phyloP scores from a whole-genome alignment of 2,329 filamentous ascomycete species.

The Diaporthe caulivora region DNA sequence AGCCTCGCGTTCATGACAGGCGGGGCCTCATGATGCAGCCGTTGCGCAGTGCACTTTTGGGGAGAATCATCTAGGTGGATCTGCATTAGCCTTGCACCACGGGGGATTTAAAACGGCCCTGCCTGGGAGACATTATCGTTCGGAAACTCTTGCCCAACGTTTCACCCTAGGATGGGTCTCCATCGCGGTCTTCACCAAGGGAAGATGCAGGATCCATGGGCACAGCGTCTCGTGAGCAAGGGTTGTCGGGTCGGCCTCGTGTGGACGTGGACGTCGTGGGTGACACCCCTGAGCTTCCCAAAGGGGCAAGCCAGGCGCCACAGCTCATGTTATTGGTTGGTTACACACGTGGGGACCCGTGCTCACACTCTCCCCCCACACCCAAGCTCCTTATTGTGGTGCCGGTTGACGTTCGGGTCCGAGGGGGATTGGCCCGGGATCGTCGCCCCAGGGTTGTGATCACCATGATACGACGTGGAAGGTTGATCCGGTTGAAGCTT shows the following conservation, averaged over 20 bases:
- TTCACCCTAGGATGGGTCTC: background rate
- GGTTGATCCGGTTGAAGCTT: background rate
- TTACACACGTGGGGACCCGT: slow-evolving; percentile 16
- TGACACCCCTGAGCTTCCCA: background rate
- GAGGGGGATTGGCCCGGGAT: background rate
- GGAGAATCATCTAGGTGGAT: background rate
- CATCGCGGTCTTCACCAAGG: background rate
- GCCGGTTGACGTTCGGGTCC: slow-evolving; percentile 1
- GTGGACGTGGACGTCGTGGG: background rate
- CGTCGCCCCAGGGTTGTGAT: background rate
- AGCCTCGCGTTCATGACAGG: background rate
- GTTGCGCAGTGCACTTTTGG: slow-evolving; percentile 14
- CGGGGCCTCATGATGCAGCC: background rate
- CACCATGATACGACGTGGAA: background rate
- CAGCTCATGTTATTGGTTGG: background rate
- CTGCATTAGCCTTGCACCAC: slow-evolving; percentile 6
- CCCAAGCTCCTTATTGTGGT: background rate
- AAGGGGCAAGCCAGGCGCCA: slow-evolving; percentile 13
- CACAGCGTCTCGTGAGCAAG: slow-evolving; percentile 25
- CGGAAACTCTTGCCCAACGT: slow-evolving; percentile 21
- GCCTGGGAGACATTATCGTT: slow-evolving; percentile 10
- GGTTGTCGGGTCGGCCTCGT: background rate
- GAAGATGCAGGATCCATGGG: slow-evolving; percentile 13
- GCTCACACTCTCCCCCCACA: background rate
- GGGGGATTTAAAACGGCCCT: background rate